Base-by-base conservation (phyloP, 129 eudicot genomes). In the Lactuca saligna region DNA sequence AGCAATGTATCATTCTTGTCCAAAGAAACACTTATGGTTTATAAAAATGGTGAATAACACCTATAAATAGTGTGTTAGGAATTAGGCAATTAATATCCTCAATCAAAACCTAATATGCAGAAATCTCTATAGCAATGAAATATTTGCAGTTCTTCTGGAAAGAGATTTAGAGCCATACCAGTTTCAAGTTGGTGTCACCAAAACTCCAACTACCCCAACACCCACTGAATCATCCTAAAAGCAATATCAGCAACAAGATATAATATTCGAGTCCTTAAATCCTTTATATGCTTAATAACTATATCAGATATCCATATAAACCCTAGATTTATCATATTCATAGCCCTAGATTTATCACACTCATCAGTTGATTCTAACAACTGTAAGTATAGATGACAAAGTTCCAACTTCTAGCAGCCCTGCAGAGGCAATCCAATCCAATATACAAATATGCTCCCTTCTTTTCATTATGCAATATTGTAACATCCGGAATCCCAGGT, bases 171-270 rank as follows among this genome's bases (percentile, higher is more conserved):
- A 20, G 20, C 69, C 83, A 76, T 74, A 79, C 91, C 89, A 79
- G 74, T 34, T 76, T 67, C 82, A 81, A 61, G 83, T 69, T 75
- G 80, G 78, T 70, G 79, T 69, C 75, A 81, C 71, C 72, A 79
- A 78, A 42, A 73, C 74, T 76, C 82, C 79, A 69, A 81, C 77
- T 75, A 81, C 65, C 65, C 75, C 20, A 71, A 72, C 79, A 75
- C 74, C 79, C 86, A 82, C 61, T 79, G 73, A 71, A 78, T 34
- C 72, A 61, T 68, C 73, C 78, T 79, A 72, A 54, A 49, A 74
- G 48, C 67, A 75, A 63, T 49, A 81, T 82, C 71, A 83, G 77
- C 62, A 54, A 68, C 16, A 63, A 58, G 25, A 71, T 46, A 71
- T 51, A 70, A 20, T 20, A 20, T 20, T 20, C 20, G 20, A 20